Base-by-base conservation (phyloP, 1,284 basidiomycete genomes). In the Leccinum subrobustum region DNA sequence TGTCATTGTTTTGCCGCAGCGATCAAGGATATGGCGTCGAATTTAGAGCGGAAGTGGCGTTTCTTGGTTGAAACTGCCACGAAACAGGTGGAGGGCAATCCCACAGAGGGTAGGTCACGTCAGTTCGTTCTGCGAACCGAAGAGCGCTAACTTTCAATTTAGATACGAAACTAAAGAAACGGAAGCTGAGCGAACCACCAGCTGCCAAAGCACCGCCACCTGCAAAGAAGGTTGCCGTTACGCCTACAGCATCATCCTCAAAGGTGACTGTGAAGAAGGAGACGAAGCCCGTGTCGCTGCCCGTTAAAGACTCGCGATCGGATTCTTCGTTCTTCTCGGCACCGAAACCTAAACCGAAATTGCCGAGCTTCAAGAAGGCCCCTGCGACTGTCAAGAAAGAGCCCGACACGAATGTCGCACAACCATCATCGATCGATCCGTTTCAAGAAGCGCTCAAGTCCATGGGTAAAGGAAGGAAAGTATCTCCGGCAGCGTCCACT, bases 1-100 rank as follows among this genome's bases (percentile, higher is more conserved):
- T 74, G 74, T 67, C 76, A 73, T 70, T 65, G 65, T 69, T 60
- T 67, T 70, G 69, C 77, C 78, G 72, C 80, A 92, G 91, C 91
- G 76, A 85, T 92, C 87, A 90, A 91, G 86, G 91, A 93, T 79
- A 90, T 93, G 88, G 91, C 91, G 69, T 84, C 84, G 72, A 92
- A 91, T 78, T 80, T 93, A 77, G 89, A 91, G 78, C 84, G 83
- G 71, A 86, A 85, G 78, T 93, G 91, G 91, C 84, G 88, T 64
- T 78, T 79, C 65, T 76, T 91, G 74, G 76, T 88, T 57, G 71
- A 77, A 63, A 67, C 61, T 63, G 69, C 74, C 64, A 75, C 76
- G 75, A 84, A 81, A 74, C 73, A 72, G 68, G 72, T 63, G 69
- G 79, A 82, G 67, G 77, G 64, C 60, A 82, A 83, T 67, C 75